Conservation (phyloP, 805 yeast genomes). For the Clavispora carvajalis region DNA sequence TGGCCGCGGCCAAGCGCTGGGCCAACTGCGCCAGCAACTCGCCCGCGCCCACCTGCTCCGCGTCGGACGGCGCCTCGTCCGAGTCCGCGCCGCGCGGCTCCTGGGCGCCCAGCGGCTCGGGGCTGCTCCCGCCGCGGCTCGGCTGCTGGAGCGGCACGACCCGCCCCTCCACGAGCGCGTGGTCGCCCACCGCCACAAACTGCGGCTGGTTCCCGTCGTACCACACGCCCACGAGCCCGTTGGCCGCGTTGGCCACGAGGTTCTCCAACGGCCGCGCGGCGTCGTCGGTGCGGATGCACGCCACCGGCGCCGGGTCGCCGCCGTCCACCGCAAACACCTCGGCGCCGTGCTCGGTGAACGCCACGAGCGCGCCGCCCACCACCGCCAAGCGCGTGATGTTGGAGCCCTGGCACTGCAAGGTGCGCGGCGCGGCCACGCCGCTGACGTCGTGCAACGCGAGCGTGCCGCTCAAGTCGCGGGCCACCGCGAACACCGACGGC, state of each 20-base stretch:
- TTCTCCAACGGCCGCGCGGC: constrained; percentile 16
- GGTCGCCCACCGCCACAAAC: constrained; percentile 16
- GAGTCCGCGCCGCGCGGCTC: no score
- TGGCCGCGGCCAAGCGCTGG: constrained; percentile 8
- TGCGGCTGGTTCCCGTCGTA: constrained; percentile 27
- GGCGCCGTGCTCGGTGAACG: constrained; percentile 25
- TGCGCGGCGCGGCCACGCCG: constrained; percentile 24
- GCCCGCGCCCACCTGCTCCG: constrained; percentile 16
- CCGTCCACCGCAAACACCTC: constrained; percentile 22
- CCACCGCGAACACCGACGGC: neutral
- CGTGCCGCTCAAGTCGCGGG: constrained; percentile 21
- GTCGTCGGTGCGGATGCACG: constrained; percentile 1
- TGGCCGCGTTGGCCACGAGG: constrained; percentile 25
- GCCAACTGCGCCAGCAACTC: constrained; percentile 17
- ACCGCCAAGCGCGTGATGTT: constrained; percentile 5
- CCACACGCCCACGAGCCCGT: constrained; percentile 37
- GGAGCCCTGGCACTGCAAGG: constrained; percentile 5
- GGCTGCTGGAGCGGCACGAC: constrained; percentile 19
- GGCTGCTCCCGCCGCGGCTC: neutral
- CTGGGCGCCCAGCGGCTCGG: no score
- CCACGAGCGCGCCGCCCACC: constrained; percentile 5
- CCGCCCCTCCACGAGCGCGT: constrained; percentile 9
- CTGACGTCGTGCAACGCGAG: constrained; percentile 20
- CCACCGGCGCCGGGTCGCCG: constrained; percentile 7
- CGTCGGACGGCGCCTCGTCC: no score